Percentiles rank a stretch among this genome's conserved stretches.
Conservation (phyloP, 139 green algal genomes). For the Micractinium sp. region DNA sequence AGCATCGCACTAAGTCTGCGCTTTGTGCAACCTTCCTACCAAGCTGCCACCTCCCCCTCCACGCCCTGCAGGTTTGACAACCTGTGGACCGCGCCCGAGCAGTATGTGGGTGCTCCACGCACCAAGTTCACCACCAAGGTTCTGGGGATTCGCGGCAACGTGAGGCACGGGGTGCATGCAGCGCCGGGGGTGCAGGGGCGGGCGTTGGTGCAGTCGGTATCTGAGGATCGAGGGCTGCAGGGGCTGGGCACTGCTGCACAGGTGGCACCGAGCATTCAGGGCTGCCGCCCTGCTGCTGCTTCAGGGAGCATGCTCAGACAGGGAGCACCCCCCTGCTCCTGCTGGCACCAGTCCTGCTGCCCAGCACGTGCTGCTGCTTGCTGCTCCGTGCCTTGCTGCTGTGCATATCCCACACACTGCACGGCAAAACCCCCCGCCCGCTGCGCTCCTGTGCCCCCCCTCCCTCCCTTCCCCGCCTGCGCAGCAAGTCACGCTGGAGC, state of each 20-base stretch:
- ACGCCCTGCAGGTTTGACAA: conserved; percentile 11
- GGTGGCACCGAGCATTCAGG: too few species aligned
- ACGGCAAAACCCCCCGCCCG: not conserved
- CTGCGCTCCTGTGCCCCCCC: not conserved
- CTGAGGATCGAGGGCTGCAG: not conserved
- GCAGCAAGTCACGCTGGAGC: conserved; percentile 10
- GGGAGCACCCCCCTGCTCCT: not conserved
- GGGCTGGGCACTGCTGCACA: too few species aligned
- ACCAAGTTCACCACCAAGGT: not conserved
- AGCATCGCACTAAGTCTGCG: not conserved
- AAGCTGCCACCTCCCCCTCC: not conserved
- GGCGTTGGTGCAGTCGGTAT: not conserved
- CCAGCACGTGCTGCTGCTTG: too few species aligned
- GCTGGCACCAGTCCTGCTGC: not conserved
- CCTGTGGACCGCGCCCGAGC: not conserved
- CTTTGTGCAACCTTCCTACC: too few species aligned
- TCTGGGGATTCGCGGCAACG: not conserved
- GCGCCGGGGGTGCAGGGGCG: not conserved
- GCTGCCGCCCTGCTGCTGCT: too few species aligned
- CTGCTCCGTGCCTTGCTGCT: too few species aligned
- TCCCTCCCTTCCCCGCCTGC: not conserved
- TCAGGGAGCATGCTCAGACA: too few species aligned
- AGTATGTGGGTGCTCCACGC: not conserved
- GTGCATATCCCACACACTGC: not conserved
- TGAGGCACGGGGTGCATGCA: not conserved